Percentiles rank a stretch among this genome's conserved stretches.
These are phyloP conservation scores for Erigeron philadelphicus DNA, from an alignment of 140 eudicot species.

Conservation along the genomic window DNA sequence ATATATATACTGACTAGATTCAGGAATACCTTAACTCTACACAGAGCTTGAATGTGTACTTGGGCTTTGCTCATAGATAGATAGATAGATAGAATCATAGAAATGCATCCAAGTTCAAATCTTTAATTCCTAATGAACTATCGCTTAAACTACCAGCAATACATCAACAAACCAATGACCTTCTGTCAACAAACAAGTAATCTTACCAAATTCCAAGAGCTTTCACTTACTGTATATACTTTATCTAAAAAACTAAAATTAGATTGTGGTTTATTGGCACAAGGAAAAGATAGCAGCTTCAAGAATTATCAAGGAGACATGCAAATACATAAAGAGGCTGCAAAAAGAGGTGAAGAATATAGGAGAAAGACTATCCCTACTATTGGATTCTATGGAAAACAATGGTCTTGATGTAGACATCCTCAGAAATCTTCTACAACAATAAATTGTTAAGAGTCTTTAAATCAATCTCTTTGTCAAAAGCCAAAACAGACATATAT, in stretches of 20 bases:
- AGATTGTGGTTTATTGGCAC: conserved; percentile 3
- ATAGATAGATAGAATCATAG: too few relatives aligned
- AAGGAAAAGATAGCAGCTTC: conserved; percentile 31
- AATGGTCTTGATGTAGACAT: conserved; percentile 16
- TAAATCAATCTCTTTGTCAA: background rate
- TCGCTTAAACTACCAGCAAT: too few relatives aligned
- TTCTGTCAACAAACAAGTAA: conserved; percentile 4
- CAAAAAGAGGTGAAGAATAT: conserved; percentile 43
- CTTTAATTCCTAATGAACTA: background rate
- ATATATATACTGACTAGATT: background rate
- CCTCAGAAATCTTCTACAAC: conserved; percentile 23
- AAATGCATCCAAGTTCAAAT: too few relatives aligned
- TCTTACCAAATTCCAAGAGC: background rate
- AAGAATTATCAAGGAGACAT: conserved; percentile 44
- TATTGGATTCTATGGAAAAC: conserved; percentile 27
- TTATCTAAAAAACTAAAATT: background rate
- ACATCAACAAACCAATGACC: too few relatives aligned
- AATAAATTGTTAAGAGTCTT: background rate
- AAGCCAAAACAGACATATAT: conserved; percentile 10
- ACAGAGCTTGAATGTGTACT: background rate
- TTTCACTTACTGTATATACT: background rate
- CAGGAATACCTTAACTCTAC: background rate
- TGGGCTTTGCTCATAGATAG: background rate
- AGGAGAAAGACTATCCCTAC: conserved; percentile 36
- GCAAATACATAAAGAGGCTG: conserved; percentile 47